A percentile compares a stretch with the other conserved stretches of the same genome.
Conservation (phyloP, 257 asterid species). For the Haberlea rhodopensis region DNA sequence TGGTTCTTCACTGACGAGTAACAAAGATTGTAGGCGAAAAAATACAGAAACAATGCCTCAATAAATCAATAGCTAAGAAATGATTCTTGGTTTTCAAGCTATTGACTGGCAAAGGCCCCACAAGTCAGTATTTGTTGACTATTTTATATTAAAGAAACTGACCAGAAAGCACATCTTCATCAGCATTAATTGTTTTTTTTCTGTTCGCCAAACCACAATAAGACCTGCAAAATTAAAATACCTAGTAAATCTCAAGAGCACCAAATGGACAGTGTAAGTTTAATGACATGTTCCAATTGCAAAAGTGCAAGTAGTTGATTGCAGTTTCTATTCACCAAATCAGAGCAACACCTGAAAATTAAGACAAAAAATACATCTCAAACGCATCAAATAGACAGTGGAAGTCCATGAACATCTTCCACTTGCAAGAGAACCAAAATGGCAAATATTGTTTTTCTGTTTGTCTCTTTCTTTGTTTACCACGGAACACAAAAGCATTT, state of each 20-base stretch:
- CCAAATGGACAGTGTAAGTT: not conserved
- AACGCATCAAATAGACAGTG: constrained; percentile 31
- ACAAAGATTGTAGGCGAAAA: not conserved
- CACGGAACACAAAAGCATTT: not conserved
- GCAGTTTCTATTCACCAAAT: constrained; percentile 14
- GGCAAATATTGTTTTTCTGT: constrained; percentile 19
- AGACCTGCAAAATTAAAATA: not conserved
- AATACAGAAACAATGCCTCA: not conserved
- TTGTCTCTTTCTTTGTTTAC: constrained; percentile 11
- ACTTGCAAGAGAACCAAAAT: constrained; percentile 35
- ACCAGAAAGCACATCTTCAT: not conserved
- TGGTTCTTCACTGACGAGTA: not conserved
- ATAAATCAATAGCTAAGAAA: constrained; percentile 4
- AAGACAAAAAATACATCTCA: not conserved
- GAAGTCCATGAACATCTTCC: constrained; percentile 48
- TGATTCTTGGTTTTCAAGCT: not conserved
- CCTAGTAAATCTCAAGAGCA: not conserved
- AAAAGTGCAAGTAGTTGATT: not conserved
- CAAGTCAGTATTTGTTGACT: constrained; percentile 5
- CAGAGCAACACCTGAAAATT: not conserved
- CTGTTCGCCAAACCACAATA: not conserved
- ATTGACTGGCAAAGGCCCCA: constrained; percentile 9
- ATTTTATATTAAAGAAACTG: not conserved
- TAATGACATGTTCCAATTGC: not conserved
- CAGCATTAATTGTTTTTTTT: constrained; percentile 2